Base-by-base conservation (phyloP, 768 basidiomycete genomes). In the Thelephora ganbajun region DNA sequence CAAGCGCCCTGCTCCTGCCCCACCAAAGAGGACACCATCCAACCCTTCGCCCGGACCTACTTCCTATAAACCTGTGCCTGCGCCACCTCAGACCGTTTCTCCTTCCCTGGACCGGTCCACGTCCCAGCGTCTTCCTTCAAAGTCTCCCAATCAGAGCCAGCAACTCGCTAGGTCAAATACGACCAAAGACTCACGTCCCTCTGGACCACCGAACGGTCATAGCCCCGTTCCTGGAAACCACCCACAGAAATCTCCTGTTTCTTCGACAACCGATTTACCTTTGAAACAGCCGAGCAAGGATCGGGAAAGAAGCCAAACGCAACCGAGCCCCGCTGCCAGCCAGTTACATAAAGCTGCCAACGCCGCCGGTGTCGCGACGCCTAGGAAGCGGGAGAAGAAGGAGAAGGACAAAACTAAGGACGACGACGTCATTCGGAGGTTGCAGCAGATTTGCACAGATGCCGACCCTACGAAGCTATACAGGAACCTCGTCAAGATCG, bases 391-490 rank as follows among this genome's bases (percentile, higher is more conserved):
- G 51, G 86, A 93, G 65, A 91, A 91, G 70, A 83, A 88, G 69
- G 77, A 80, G 45, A 72, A 71, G 48, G 85, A 87, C 61, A 80
- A 82, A 63, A 75, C 72, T 26, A 81, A 80, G 56, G 81, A 88
- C 43, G 83, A 84, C 54, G 93, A 97, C 57, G 90, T 98, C 51
- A 83, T 98, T 52, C 83, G 80, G 55, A 79, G 92, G n/a, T 64
- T 99, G 55, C 83, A 89, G 60, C 81, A 83, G 57, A 98, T 99
- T 58, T 99, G 96, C 59, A 94, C 94, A 2, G 91, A 96, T 60
- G 93, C 91, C 5, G 96, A 99, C 64, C 96, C 96, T 26, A 98
- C 93, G 34, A 79, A 79, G 63, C 67, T 97, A 33, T 98, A 98
- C 59, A 73, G 93, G 50, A 92, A 77, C 58, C 72, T 98, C 36